A percentile compares a stretch with the other conserved stretches of the same genome.
Evolutionary conservation across 1,284 basidiomycete genomes (phyloP).

Genomic region (Inonotus obliquus): DNA sequence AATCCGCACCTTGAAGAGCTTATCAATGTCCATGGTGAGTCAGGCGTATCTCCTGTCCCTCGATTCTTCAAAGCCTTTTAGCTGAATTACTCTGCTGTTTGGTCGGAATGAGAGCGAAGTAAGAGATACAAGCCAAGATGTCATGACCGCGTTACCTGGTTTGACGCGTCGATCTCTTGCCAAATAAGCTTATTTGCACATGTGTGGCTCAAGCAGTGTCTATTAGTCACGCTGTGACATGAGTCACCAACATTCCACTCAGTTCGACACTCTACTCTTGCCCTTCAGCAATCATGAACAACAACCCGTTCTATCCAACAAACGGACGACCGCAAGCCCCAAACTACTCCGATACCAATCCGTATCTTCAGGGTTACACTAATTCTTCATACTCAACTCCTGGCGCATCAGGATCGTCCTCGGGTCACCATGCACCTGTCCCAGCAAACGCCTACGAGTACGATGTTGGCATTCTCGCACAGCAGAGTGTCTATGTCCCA

Average conservation of each 20-base stretch:
- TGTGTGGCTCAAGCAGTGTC: neutral
- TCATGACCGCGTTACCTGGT: neutral
- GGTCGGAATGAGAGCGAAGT: neutral
- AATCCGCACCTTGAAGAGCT: conserved; percentile 67
- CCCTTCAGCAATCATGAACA: conserved; percentile 18
- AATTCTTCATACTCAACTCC: conserved; percentile 68
- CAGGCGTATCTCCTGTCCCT: neutral
- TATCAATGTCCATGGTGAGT: conserved; percentile 67
- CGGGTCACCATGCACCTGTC: conserved; percentile 72
- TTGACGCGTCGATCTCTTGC: neutral
- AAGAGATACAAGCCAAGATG: neutral
- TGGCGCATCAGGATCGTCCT: conserved; percentile 41
- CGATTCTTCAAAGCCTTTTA: neutral
- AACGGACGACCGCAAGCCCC: conserved; percentile 33
- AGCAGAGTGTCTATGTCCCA: conserved; percentile 84
- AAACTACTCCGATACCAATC: conserved; percentile 57
- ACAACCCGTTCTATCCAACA: conserved; percentile 43
- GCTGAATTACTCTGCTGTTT: neutral
- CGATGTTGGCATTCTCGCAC: conserved; percentile 81
- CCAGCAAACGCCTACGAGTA: conserved; percentile 88
- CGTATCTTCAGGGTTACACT: conserved; percentile 72
- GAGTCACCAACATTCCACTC: neutral
- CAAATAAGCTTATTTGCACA: neutral
- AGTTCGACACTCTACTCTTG: neutral
- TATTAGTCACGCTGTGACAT: neutral